Evolutionary conservation across 208 protist genomes (phyloP), one percentile per base, ranked within the genome.

Genomic region (Acanthamoeba polyphaga): DNA sequence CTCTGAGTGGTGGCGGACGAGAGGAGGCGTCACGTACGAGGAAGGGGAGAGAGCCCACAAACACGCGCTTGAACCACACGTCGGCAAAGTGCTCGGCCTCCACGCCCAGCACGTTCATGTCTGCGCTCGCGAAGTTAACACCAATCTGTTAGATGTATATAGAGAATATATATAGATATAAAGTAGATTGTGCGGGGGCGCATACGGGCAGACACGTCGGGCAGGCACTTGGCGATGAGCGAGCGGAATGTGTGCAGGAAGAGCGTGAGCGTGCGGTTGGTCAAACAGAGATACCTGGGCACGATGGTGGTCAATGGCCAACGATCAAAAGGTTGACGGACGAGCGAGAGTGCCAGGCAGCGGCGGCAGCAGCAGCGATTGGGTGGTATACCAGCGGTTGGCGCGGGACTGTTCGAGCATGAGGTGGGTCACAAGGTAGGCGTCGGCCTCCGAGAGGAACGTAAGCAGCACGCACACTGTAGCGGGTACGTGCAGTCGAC

Each of bases 41-140:
- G 34, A 64, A 88, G 13, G 80, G 80, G 24, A 88, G 43, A 13
- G 80, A 12, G 51, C 80, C 80, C 9, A 88, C 24, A 34, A 88
- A 88, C 12, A 88, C 17, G 15, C 80, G 80, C 24, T n/a, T 88
- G 51, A 88, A 88, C 80, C 80, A 88, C 51, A 64, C 46, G 80
- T 32, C 80, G 51, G 80, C 80, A 64, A 88, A 88, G 17, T 88
- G 6, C n/a, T 88, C 80, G 9, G 24, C 49, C 24, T 88, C 49
- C 19, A 88, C 51, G 38, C 51, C 80, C 80, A 62, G n/a, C 51
- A 64, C 80, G 80, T 88, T 17, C 49, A 64, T 88, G 51, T 88
- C 72, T 80, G 34, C 62, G 34, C 19, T 27, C 19, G 58, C 58
- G 19, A 24, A 62, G 10, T 62, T n/a, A n/a, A n/a, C n/a, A n/a